Conservation (phyloP, 371 early-diverging fungal genomes). For the Phascolomyces articulosus region DNA sequence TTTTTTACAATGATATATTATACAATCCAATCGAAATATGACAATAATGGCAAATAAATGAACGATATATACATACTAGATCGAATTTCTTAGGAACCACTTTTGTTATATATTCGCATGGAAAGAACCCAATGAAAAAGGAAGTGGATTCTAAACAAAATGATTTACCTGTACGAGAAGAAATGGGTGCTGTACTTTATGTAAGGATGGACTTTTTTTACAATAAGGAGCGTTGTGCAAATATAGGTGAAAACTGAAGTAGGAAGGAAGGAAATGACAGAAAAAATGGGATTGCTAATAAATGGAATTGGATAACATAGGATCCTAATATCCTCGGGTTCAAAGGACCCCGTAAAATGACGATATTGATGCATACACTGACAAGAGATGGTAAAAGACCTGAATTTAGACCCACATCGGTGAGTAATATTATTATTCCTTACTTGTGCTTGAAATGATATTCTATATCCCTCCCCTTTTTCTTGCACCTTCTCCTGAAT, state of each 20-base stretch:
- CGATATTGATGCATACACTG: constrained; percentile 78
- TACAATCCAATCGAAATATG: too few species aligned
- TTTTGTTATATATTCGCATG: constrained; percentile 77
- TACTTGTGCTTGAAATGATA: background rate
- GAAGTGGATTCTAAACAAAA: constrained; percentile 34
- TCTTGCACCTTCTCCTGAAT: background rate
- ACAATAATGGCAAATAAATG: too few species aligned
- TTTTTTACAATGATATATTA: too few species aligned
- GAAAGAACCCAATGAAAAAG: constrained; percentile 57
- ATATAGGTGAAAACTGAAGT: background rate
- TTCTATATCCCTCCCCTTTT: too few species aligned
- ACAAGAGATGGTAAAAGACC: constrained; percentile 66
- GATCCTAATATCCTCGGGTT: constrained; percentile 90
- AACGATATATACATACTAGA: constrained; percentile 29
- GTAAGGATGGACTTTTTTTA: constrained; percentile 40
- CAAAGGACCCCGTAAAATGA: constrained; percentile 94
- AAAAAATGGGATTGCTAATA: background rate
- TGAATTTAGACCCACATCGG: constrained; percentile 60
- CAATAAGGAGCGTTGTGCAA: background rate
- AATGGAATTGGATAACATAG: constrained; percentile 33
- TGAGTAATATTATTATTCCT: constrained; percentile 15
- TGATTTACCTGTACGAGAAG: constrained; percentile 60
- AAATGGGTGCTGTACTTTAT: constrained; percentile 82
- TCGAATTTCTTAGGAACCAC: constrained; percentile 90
- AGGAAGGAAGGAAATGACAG: too few species aligned